Conservation (phyloP, 192 early-diverging fungal genomes). For the Coemansia sp. region DNA sequence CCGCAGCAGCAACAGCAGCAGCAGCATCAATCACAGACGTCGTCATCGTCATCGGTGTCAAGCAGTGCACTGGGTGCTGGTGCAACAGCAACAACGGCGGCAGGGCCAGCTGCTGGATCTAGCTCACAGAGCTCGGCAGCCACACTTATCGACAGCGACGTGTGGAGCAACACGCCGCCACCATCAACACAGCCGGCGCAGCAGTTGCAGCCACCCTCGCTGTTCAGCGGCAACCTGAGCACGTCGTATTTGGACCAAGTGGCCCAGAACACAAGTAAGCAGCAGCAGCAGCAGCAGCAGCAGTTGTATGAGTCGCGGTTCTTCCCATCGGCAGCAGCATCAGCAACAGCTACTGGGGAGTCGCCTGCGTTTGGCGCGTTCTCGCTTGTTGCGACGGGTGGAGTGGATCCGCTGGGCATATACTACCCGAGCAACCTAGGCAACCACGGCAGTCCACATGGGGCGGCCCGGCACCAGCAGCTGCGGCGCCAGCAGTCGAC, state of each 20-base stretch:
- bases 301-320: conserved; percentile 36
- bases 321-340: conserved; percentile 22
- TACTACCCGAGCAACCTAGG: conserved; percentile 14
- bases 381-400: neutral
- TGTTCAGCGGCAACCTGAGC: neutral
- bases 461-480: conserved; percentile 31
- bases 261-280: conserved; percentile 1
- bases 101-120: neutral
- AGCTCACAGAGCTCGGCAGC: conserved; percentile 39
- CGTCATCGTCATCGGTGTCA: conserved; percentile 3
- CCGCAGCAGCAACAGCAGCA: neutral
- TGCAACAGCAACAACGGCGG: neutral
- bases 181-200: neutral
- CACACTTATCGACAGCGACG: conserved; percentile 48
- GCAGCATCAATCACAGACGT: conserved; percentile 6
- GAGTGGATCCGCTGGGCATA: conserved; percentile 15
- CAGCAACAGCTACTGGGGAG: neutral
- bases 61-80: neutral
- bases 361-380: neutral
- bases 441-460: neutral
- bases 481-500: conserved; percentile 48
- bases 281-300: neutral
- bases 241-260: conserved; percentile 2
- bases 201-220: neutral
- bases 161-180: conserved; percentile 33